These are phyloP conservation scores for Clausena lansium DNA, from an alignment of 345 rosid genomes.

Conservation along the genomic window DNA sequence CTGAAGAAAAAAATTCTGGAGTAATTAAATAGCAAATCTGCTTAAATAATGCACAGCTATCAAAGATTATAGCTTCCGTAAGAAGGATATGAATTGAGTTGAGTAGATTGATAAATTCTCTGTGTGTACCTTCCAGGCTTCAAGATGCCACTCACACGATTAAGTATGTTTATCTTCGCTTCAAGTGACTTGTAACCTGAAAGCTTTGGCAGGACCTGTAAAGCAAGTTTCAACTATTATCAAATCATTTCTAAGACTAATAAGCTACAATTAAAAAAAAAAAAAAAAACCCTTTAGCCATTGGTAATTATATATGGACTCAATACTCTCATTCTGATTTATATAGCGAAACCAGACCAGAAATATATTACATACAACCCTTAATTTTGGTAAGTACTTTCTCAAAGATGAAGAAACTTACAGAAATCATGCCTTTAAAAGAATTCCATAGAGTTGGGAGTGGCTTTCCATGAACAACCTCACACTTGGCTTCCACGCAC, in stretches of 20 bases:
- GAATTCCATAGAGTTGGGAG: constrained; percentile 84
- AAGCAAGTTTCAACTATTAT: constrained; percentile 8
- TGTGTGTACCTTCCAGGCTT: constrained; percentile 60
- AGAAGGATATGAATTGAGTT: too few species aligned
- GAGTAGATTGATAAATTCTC: too few species aligned
- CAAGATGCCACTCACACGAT: constrained; percentile 49
- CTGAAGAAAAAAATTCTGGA: too few species aligned
- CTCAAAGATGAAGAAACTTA: constrained; percentile 28
- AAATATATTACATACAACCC: too few species aligned
- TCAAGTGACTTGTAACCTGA: constrained; percentile 34
- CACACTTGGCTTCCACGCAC: constrained; percentile 58
- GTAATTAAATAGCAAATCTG: too few species aligned
- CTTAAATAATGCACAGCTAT: background rate
- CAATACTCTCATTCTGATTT: too few species aligned
- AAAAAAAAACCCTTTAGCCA: too few species aligned
- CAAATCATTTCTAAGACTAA: too few species aligned
- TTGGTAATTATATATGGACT: too few species aligned
- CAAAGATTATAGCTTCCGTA: too few species aligned
- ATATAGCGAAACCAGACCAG: too few species aligned
- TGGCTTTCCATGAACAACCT: constrained; percentile 65
- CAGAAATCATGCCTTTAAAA: constrained; percentile 36
- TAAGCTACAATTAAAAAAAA: too few species aligned
- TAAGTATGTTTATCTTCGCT: constrained; percentile 57
- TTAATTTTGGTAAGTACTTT: background rate
- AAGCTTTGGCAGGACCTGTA: constrained; percentile 43